Evolutionary conservation across 768 basidiomycete genomes (phyloP), one percentile per base, ranked within the genome.

Genomic region (Boletus bicolor): DNA sequence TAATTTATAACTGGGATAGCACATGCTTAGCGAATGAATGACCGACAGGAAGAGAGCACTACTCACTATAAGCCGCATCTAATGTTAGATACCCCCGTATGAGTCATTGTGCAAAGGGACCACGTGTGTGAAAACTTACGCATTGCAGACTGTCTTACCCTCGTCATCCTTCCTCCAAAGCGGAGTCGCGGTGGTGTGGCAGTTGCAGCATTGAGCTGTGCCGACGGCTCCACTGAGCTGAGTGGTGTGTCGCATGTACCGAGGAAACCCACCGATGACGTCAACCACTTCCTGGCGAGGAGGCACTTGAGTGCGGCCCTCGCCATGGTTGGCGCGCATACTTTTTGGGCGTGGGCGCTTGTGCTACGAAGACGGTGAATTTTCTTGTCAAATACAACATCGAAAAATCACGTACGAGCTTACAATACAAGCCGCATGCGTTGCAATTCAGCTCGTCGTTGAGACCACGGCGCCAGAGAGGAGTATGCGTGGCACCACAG

Each of bases 401-500:
- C 35, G 28, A 42, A 36, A 21, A 19, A 44, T 10, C 37, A 79
- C 84, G 49, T 65, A 88, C 91, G 72, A 91, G 68, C 67, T 93
- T 93, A 70, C 89, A 93, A 67, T 93, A 93, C 41, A 93, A 73
- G 5, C 91, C 91, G 59, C 91, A 93, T 0, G 91, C 91, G 62
- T 93, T 93, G 67, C 91, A 93, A 63, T 93, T 93, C 54, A 93
- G 70, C 73, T 93, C 91, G 60, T 93, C 91, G 58, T 92, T 93
- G 62, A 93, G 71, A 0, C 91, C 91, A 2, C 91, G 80, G 17
- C 91, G 78, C 91, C 91, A 93, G 28, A 93, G 80, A 7, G 91
- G 91, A 0, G 91, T 93, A 59, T 91, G 90, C 0, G 90, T 93
- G 5, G 91, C 91, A 21, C 91, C 91, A 63, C 91, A 93, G 70